Evolutionary conservation across 208 protist genomes (phyloP), one percentile per base, ranked within the genome.

Genomic region (Herpetomonas tarakana): DNA sequence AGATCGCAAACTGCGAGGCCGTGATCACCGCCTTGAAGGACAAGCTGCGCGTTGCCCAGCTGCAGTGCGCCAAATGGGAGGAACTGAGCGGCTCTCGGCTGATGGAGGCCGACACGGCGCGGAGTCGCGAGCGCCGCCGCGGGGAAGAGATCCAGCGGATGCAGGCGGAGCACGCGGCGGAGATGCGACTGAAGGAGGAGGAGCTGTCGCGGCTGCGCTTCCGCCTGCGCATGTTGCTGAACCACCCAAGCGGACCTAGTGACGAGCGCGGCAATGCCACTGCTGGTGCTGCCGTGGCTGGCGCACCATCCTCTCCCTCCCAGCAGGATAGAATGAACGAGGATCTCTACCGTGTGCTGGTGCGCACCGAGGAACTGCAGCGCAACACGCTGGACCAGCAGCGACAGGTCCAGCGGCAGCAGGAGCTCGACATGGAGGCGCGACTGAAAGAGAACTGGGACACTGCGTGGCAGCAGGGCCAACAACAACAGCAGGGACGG

Each of bases 171-270:
- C 83, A 90, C 61, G 68, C 78, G 1, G 71, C 83, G 31, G 88
- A 94, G 72, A 47, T 94, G 51, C 76, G 72, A 27, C 52, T 94
- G 50, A 88, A 89, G 69, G 83, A 94, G 12, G 88, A 94, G 50
- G 82, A 89, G 45, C 65, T 94, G 12, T 31, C 65, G 14, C 88
- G 81, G 14, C 72, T 91, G 22, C 83, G 82, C 16, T 88, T 86
- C 57, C 83, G 83, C 21, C 28, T 91, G 44, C 83, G 81, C 9
- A 66, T 70, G n/a, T 30, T 84, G 47, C 3, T 64, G 27, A 47
- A 26, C 30, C 44, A 44, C 14, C 30, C 9, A 11, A 21, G 44
- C 25, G 49, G 49, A 6, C 9, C 30, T 45, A 7, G 53, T 44
- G 44, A 9, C 9, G 41, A 3, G 2, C n/a, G 29, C 2, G 7